These are phyloP conservation scores for Chaetomium sp. DNA, from an alignment of 2,329 filamentous ascomycete species.

Conservation along the genomic window DNA sequence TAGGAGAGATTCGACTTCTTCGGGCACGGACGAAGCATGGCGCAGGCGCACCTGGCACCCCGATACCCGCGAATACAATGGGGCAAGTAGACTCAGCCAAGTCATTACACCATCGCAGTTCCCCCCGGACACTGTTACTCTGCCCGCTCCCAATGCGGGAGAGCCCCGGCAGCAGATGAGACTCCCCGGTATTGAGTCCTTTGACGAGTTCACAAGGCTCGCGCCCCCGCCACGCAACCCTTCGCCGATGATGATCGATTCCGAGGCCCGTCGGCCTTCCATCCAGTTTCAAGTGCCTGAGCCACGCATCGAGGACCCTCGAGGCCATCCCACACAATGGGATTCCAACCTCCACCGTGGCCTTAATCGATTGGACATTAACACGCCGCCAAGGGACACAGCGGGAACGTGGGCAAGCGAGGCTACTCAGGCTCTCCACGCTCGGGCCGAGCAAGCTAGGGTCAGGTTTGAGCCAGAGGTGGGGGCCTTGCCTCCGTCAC, in stretches of 20 bases:
- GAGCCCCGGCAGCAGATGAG: slow-evolving; percentile 53
- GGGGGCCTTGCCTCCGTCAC: slow-evolving; percentile 26
- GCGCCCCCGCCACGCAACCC: slow-evolving; percentile 58
- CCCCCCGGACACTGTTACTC: slow-evolving; percentile 48
- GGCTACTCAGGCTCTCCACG: slow-evolving; percentile 48
- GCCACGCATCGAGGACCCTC: slow-evolving; percentile 39
- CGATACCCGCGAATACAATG: slow-evolving; percentile 57
- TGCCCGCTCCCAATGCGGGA: slow-evolving; percentile 38
- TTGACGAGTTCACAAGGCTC: slow-evolving; percentile 63
- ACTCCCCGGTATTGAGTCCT: slow-evolving; percentile 86
- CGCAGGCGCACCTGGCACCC: slow-evolving; percentile 88
- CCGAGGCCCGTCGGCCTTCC: slow-evolving; percentile 35
- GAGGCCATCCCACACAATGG: slow-evolving; percentile 48
- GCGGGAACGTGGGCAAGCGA: slow-evolving; percentile 53
- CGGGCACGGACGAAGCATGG: slow-evolving; percentile 65
- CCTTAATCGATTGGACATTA: slow-evolving; percentile 60
- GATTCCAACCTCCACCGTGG: slow-evolving; percentile 61
- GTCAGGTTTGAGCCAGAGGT: slow-evolving; percentile 51
- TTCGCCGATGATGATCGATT: slow-evolving; percentile 74
- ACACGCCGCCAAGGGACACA: slow-evolving; percentile 45
- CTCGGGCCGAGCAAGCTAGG: slow-evolving; percentile 47
- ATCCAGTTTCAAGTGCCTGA: slow-evolving; percentile 28
- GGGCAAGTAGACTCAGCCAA: slow-evolving; percentile 62
- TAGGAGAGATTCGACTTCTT: slow-evolving; percentile 58
- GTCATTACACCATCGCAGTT: slow-evolving; percentile 62